Conservation (phyloP, 2,329 filamentous ascomycete genomes). For the Verticillium tricorpus region DNA sequence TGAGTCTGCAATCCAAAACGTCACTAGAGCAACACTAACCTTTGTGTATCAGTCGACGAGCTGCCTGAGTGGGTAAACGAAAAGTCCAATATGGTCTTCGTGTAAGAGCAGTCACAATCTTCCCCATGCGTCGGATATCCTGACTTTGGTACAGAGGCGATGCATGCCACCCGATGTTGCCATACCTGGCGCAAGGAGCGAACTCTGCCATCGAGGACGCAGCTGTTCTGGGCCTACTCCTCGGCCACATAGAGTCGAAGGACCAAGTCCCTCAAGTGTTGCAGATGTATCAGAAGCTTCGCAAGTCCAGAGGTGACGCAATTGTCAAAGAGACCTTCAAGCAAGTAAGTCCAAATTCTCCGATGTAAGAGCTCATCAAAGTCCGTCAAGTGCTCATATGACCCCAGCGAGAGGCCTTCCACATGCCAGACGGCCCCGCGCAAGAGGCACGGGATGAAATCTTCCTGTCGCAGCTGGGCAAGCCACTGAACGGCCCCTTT, state of each 20-base stretch:
- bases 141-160: constrained; percentile 41
- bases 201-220: constrained; percentile 66
- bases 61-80: constrained; percentile 51
- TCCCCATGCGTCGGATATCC: not conserved
- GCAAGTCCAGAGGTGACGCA: constrained; percentile 42
- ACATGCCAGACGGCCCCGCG: constrained; percentile 49
- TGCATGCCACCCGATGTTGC: constrained; percentile 60
- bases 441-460: constrained; percentile 53
- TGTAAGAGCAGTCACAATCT: constrained; percentile 22
- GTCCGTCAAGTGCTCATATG: constrained; percentile 10
- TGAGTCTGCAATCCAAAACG: constrained; percentile 17
- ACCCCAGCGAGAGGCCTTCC: constrained; percentile 43
- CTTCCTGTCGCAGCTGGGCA: constrained; percentile 52
- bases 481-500: constrained; percentile 44
- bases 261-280: constrained; percentile 41
- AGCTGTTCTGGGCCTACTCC: constrained; percentile 55
- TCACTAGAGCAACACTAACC: not conserved
- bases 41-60: constrained; percentile 31
- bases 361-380: not conserved
- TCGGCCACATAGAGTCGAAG: constrained; percentile 44
- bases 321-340: constrained; percentile 59
- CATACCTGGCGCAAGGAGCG: constrained; percentile 61
- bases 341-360: constrained; percentile 2
- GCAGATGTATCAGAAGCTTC: constrained; percentile 38
- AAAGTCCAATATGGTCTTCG: constrained; percentile 43